Base-by-base conservation (phyloP, 352 stramenopile genomes). In the Thalassiosira ordinaria region DNA sequence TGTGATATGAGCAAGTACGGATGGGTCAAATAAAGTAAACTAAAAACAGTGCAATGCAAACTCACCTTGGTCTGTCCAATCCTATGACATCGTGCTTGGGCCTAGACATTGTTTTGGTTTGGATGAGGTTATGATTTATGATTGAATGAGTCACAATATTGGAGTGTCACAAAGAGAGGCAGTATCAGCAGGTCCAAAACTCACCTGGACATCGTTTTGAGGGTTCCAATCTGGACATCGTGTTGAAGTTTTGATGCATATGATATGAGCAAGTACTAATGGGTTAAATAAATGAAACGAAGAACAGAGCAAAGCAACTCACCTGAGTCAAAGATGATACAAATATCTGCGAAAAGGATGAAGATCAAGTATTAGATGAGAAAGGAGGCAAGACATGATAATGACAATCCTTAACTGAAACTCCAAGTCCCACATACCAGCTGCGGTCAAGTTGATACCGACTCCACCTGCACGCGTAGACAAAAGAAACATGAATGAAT, bases 141-240 rank as follows among this genome's bases (percentile, higher is more conserved):
- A n/a, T n/a, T n/a, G n/a, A n/a, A n/a, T n/a, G n/a, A n/a, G n/a
- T n/a, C n/a, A n/a, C n/a, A n/a, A n/a, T n/a, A n/a, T n/a, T n/a
- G n/a, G n/a, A n/a, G n/a, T n/a, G n/a, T n/a, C n/a, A n/a, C n/a
- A n/a, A n/a, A n/a, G n/a, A n/a, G n/a, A n/a, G n/a, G n/a, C n/a
- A n/a, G n/a, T n/a, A n/a, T n/a, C n/a, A n/a, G n/a, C n/a, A n/a
- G n/a, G n/a, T n/a, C n/a, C n/a, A n/a, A n/a, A n/a, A n/a, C n/a
- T n/a, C n/a, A n/a, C 89, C 86, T 99, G 97, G 22, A 99, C 90
- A 84, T 99, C 97, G 84, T 99, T 99, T 84, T 99, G 97, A 52
- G 97, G 97, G 74, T 99, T 99, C 97, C 97, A 99, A 83, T 99
- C 97, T 71, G 93, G 20, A 56, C 18, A 22, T 26, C 8, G 8